Conservation (phyloP, 352 stramenopile species). For the Phytophthora pluvialis region DNA sequence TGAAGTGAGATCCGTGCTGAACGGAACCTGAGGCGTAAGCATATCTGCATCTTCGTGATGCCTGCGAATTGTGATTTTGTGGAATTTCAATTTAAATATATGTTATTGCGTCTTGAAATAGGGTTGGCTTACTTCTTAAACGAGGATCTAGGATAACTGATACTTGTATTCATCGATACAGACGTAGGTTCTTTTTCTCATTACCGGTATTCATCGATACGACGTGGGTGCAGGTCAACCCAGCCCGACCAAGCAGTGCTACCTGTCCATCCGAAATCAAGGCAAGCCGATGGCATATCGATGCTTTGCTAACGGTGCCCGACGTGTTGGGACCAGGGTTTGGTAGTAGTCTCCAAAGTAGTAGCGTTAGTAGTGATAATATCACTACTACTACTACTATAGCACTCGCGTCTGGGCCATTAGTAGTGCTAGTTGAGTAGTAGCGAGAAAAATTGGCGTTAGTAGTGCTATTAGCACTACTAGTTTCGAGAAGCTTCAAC, state of each 20-base stretch:
- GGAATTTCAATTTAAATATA: background rate
- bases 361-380: too few species aligned
- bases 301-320: background rate
- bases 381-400: too few species aligned
- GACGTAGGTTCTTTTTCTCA: background rate
- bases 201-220: background rate
- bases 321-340: conserved; percentile 4
- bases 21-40: conserved; percentile 22
- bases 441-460: too few species aligned
- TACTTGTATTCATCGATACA: background rate
- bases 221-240: background rate
- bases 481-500: too few species aligned
- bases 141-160: background rate
- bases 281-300: background rate
- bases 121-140: background rate
- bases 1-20: conserved; percentile 34
- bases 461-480: too few species aligned
- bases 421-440: too few species aligned
- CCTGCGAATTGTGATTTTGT: background rate
- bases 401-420: too few species aligned
- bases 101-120: background rate
- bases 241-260: background rate
- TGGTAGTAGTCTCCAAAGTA: too few species aligned
- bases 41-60: background rate
- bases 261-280: background rate